Evolutionary conservation across 768 basidiomycete genomes (phyloP), one percentile per base, ranked within the genome.

Genomic region (Cyclocybe aegerita): DNA sequence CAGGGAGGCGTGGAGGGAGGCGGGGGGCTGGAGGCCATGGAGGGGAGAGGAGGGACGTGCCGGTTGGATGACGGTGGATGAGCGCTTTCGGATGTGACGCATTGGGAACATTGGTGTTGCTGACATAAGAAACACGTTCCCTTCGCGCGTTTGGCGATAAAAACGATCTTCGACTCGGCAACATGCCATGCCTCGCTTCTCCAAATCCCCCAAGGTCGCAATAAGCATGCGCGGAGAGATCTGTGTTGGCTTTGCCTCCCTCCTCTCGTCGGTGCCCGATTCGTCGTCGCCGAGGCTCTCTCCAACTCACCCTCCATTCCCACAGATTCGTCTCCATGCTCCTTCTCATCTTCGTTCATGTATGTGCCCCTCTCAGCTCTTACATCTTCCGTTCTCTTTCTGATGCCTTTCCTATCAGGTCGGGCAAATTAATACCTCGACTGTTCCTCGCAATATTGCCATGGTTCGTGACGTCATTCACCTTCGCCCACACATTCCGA

Each of bases 311-410:
- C 31, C 53, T 65, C 34, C 15, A 33, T 51, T 37, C 46, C 23
- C 23, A 47, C 56, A 78, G 75, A 30, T 60, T 76, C 67, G 76
- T 63, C 53, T 82, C 77, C 71, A 54, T 78, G 75, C 53, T 75
- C 72, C 73, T 92, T 56, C 76, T 91, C 65, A 88, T 93, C 55
- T 90, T 92, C 70, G 80, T 83, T 60, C 88, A 93, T 76, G 90
- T 88, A 42, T 39, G 50, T n/a, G n/a, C n/a, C 53, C 12, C 48
- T 58, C 46, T 50, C 49, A n/a, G n/a, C n/a, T n/a, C n/a, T n/a
- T 50, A 55, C 36, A 39, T 36, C 14, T 49, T 16, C 36, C 39
- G 46, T 47, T 43, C 23, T 46, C 10, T 9, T 44, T 60, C 56
- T 51, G 46, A 54, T 57, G 63, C 58, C 60, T 63, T 14, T 62